Evolutionary conservation across 2,329 filamentous ascomycete genomes (phyloP), one percentile per base, ranked within the genome.

Genomic region (Blastomyces emzantsi): DNA sequence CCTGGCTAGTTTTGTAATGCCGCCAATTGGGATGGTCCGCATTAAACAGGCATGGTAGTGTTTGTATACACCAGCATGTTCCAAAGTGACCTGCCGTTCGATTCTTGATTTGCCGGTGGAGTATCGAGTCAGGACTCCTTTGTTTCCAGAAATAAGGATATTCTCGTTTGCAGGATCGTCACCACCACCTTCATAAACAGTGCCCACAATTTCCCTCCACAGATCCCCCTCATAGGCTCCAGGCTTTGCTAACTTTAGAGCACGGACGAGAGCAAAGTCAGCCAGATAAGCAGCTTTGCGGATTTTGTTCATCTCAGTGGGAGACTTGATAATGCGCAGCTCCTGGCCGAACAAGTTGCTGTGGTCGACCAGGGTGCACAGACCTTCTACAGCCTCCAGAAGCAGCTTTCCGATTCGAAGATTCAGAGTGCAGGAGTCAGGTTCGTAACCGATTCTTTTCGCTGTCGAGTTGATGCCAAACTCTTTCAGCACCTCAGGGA

Each of bases 341-440:
- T 74, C 73, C 1, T 69, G 67, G 11, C 68, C 68, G 64, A 73
- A 69, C 28, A 74, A 62, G 55, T 68, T 64, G 66, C 71, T 73
- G 43, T 72, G 70, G 45, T 72, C 71, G 11, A 73, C 69, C 1
- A 73, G 63, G 0, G 69, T 72, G 41, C 71, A 73, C 22, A 71
- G 22, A 1, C 68, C 73, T 2, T 64, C 60, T 47, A 77, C 75
- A 0, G 77, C 76, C 45, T 71, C 68, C 17, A 68, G 63, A 25
- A 78, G 70, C 19, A 72, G 66, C 17, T 70, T 69, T 45, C 73
- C 70, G 1, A 79, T 68, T 33, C 73, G 72, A 28, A 72, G 70
- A 25, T 72, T 73, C 56, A 80, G 67, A n/a, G 71, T 68, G 63
- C 72, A 70, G 9, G 78, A 78, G 64, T 80, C 76, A 9, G 70